Evolutionary conservation across 2,329 filamentous ascomycete genomes (phyloP).

Genomic region (Hortaea werneckii): DNA sequence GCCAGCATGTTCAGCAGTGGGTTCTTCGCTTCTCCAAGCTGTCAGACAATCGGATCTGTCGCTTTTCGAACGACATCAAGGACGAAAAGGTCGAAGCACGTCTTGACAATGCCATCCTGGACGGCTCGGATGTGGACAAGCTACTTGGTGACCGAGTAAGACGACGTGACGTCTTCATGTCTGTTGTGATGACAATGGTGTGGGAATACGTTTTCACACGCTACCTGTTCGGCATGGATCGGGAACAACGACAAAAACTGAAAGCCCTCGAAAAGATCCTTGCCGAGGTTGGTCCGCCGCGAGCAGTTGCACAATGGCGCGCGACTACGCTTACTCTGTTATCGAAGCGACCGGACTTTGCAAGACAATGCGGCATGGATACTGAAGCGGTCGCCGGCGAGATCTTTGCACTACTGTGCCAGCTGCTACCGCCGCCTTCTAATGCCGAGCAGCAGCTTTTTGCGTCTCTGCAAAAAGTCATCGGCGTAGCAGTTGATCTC

Average conservation of each 20-base stretch:
- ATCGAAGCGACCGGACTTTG: constrained; percentile 68
- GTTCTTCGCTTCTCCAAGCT: constrained; percentile 96
- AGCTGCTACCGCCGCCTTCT: constrained; percentile 75
- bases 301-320: constrained; percentile 94
- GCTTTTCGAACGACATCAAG: constrained; percentile 70
- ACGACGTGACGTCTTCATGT: constrained; percentile 94
- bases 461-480: constrained; percentile 74
- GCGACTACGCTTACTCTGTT: constrained; percentile 88
- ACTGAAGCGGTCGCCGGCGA: constrained; percentile 93
- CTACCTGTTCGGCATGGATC: constrained; percentile 97
- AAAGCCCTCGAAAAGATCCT: constrained; percentile 91
- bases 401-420: constrained; percentile 72
- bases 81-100: constrained; percentile 91
- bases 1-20: constrained; percentile 94
- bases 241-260: constrained; percentile 93
- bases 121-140: constrained; percentile 83
- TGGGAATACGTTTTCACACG: constrained; percentile 98
- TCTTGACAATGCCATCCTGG: constrained; percentile 86
- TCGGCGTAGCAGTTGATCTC: constrained; percentile 78
- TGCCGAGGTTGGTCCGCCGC: constrained; percentile 71
- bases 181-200: constrained; percentile 96
- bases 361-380: constrained; percentile 72
- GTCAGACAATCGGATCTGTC: constrained; percentile 82
- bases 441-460: constrained; percentile 72
- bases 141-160: constrained; percentile 81